Conservation (phyloP, 2,329 filamentous ascomycete genomes). For the Pyricularia grisea region DNA sequence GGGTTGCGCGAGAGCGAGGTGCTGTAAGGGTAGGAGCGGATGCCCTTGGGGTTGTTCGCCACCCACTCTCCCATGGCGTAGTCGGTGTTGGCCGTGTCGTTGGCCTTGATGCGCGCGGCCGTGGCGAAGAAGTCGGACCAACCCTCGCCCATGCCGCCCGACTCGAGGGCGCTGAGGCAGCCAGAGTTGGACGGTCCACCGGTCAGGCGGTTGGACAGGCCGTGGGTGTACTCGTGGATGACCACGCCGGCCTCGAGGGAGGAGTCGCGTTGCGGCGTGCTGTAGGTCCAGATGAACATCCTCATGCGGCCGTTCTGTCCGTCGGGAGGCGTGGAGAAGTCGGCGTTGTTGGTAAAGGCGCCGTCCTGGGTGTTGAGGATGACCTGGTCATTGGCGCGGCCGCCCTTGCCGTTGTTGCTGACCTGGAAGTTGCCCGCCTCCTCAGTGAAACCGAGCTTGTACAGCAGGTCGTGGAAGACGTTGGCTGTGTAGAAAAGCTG, state of each 20-base stretch:
- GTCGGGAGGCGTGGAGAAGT: slow-evolving; percentile 45
- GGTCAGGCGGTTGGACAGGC: slow-evolving; percentile 47
- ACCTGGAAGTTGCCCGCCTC: slow-evolving; percentile 49
- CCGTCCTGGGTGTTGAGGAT: slow-evolving; percentile 50
- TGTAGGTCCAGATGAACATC: slow-evolving; percentile 46
- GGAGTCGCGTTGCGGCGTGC: slow-evolving; percentile 39
- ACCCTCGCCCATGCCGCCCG: slow-evolving; percentile 48
- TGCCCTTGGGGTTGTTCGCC: slow-evolving; percentile 29
- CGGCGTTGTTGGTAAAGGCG: slow-evolving; percentile 44
- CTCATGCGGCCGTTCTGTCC: slow-evolving; percentile 43
- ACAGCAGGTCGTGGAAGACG: slow-evolving; percentile 49
- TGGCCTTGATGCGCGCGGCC: slow-evolving; percentile 34
- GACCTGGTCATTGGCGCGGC: slow-evolving; percentile 39
- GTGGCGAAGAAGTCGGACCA: slow-evolving; percentile 49
- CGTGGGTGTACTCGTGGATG: slow-evolving; percentile 50
- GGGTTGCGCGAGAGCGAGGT: slow-evolving; percentile 40
- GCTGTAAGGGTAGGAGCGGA: slow-evolving; percentile 41
- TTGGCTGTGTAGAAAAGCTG: slow-evolving; percentile 55
- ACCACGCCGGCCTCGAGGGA: slow-evolving; percentile 51
- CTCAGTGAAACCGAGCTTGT: slow-evolving; percentile 48
- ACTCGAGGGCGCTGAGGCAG: slow-evolving; percentile 36
- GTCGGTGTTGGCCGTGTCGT: slow-evolving; percentile 33
- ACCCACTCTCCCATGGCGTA: slow-evolving; percentile 43
- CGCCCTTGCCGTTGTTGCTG: slow-evolving; percentile 45
- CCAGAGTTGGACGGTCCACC: slow-evolving; percentile 44